Evolutionary conservation across 441 rosid genomes (phyloP).

Genomic region (Populus hybrid): DNA sequence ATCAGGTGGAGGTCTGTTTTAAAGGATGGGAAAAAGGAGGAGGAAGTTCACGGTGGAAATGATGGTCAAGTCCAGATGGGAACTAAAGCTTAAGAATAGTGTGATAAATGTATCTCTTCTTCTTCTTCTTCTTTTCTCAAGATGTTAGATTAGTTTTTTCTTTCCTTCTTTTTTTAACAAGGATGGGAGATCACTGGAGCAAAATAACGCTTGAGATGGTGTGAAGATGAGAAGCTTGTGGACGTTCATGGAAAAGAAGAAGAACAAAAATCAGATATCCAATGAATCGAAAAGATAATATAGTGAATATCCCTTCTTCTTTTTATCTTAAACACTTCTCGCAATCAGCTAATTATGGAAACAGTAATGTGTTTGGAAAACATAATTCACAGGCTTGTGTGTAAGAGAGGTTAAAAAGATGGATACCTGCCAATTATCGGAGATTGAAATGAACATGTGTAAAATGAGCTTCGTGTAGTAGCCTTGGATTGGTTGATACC

Average conservation of each 20-base stretch:
- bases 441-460: neutral
- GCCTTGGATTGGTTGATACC: neutral
- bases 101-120: no score
- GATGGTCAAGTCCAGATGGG: slow-evolving; percentile 47
- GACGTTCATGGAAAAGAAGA: neutral
- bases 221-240: neutral
- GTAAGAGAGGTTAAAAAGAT: neutral
- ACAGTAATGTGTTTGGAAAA: no score
- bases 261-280: neutral
- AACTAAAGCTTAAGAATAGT: neutral
- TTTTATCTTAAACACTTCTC: neutral
- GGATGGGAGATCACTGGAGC: neutral
- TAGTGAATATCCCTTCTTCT: neutral
- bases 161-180: no score
- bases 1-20: slow-evolving; percentile 33
- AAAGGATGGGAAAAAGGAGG: slow-evolving; percentile 19
- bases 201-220: neutral
- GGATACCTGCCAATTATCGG: neutral
- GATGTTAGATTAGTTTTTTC: no score
- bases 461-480: neutral
- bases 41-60: no score
- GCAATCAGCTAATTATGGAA: neutral
- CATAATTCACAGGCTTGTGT: neutral
- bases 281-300: neutral
- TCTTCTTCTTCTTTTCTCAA: no score